Evolutionary conservation across 345 rosid genomes (phyloP).

Genomic region (Rhizophora apiculata): DNA sequence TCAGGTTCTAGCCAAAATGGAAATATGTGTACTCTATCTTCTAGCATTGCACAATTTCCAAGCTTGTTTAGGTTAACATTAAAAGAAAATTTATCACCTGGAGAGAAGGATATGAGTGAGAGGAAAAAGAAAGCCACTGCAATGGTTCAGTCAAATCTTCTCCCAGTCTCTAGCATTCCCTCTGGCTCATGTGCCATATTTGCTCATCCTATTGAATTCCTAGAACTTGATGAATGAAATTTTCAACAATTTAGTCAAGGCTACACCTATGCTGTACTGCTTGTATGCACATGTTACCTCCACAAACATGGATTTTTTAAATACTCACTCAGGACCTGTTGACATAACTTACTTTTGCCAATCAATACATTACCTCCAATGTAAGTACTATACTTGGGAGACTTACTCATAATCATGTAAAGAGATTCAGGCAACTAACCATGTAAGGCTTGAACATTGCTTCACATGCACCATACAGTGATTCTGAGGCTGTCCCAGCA

Average conservation of each 20-base stretch:
- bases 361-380: neutral
- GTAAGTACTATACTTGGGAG: no score
- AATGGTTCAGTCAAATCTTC: neutral
- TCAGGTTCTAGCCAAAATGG: neutral
- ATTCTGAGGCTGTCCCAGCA: constrained; percentile 90
- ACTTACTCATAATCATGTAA: neutral
- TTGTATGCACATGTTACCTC: neutral
- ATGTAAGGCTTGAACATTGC: constrained; percentile 89
- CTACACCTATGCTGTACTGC: no score
- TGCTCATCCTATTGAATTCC: neutral
- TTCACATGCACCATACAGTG: constrained; percentile 96
- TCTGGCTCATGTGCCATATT: neutral
- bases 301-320: neutral
- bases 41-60: neutral
- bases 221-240: neutral
- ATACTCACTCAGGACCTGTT: neutral
- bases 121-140: neutral
- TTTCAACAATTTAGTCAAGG: no score
- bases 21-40: neutral
- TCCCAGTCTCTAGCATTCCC: neutral
- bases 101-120: neutral
- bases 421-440: constrained; percentile 45
- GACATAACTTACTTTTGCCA: neutral
- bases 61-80: neutral
- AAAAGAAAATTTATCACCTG: neutral